A percentile compares a stretch with the other conserved stretches of the same genome.
These are phyloP conservation scores for Sporopachydermia quercuum DNA, from an alignment of 805 yeast genomes.

Conservation along the genomic window DNA sequence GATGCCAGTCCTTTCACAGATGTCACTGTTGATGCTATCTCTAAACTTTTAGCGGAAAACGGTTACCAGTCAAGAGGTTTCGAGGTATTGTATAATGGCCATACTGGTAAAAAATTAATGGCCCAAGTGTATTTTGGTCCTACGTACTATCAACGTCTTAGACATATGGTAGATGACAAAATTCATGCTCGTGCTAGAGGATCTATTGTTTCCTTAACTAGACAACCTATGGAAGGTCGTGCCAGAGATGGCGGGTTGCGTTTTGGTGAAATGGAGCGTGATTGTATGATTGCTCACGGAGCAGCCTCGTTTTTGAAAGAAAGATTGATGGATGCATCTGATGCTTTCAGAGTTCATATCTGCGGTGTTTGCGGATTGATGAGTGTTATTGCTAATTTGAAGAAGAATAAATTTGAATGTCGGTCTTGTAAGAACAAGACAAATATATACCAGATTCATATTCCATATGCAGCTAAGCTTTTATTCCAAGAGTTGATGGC, in stretches of 20 bases:
- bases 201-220: slow-evolving; percentile 91
- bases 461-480: slow-evolving; percentile 96
- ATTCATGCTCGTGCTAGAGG: slow-evolving; percentile 99
- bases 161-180: slow-evolving; percentile 99
- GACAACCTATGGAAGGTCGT: slow-evolving; percentile 99
- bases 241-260: slow-evolving; percentile 98
- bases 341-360: slow-evolving; percentile 94
- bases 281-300: slow-evolving; percentile 99
- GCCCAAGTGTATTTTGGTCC: slow-evolving; percentile 99
- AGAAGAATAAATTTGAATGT: slow-evolving; percentile 96
- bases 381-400: slow-evolving; percentile 94
- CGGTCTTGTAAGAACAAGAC: slow-evolving; percentile 98
- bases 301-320: slow-evolving; percentile 97
- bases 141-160: slow-evolving; percentile 93
- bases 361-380: slow-evolving; percentile 98
- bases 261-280: slow-evolving; percentile 99
- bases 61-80: slow-evolving; percentile 98
- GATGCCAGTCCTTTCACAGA: slow-evolving; percentile 99
- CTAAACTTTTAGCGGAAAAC: slow-evolving; percentile 80
- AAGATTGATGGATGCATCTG: slow-evolving; percentile 97
- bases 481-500: slow-evolving; percentile 99
- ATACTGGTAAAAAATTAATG: slow-evolving; percentile 94
- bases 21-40: slow-evolving; percentile 94
- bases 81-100: slow-evolving; percentile 97
- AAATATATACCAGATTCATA: slow-evolving; percentile 91